Percentiles rank a stretch among this genome's conserved stretches.
Evolutionary conservation across 179 eudicot genomes (phyloP).

Genomic region (Monotropa hypopitys): DNA sequence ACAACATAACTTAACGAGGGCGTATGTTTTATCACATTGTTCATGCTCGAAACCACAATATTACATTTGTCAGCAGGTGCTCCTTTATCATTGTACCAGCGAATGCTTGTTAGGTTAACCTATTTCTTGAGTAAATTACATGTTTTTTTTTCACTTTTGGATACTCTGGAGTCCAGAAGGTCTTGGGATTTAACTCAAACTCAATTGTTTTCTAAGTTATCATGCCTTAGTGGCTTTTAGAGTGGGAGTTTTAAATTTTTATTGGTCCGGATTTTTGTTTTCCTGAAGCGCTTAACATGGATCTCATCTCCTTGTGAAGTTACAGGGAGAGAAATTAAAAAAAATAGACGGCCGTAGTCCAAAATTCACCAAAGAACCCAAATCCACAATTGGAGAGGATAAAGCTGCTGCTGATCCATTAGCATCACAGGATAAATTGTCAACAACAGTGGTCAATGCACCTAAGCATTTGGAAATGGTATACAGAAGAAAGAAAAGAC

Average conservation of each 20-base stretch:
- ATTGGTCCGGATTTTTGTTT: neutral
- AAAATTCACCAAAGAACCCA: slow-evolving; percentile 13
- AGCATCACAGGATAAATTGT: slow-evolving; percentile 15
- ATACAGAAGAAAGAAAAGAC: slow-evolving; percentile 20
- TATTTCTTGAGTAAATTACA: neutral
- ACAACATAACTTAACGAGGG: no score
- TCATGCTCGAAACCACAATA: neutral
- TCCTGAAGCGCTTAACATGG: neutral
- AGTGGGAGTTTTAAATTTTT: neutral
- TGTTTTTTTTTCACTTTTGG: neutral
- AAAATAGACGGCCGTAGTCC: slow-evolving; percentile 10
- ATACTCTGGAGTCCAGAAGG: neutral
- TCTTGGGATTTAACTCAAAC: neutral
- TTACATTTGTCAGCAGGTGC: neutral
- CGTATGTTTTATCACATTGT: neutral
- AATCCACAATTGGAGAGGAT: slow-evolving; percentile 15
- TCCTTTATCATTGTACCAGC: neutral
- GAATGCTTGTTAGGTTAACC: neutral
- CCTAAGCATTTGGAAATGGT: slow-evolving; percentile 16
- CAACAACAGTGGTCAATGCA: slow-evolving; percentile 11
- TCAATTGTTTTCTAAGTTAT: neutral
- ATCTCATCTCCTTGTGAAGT: slow-evolving; percentile 1
- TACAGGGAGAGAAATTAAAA: slow-evolving; percentile 16
- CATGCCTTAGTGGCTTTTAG: neutral
- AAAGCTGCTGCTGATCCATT: slow-evolving; percentile 16